phyloP scores from a whole-genome alignment of 2,329 filamentous ascomycete genomes.

The Pyrenophora seminiperda region DNA sequence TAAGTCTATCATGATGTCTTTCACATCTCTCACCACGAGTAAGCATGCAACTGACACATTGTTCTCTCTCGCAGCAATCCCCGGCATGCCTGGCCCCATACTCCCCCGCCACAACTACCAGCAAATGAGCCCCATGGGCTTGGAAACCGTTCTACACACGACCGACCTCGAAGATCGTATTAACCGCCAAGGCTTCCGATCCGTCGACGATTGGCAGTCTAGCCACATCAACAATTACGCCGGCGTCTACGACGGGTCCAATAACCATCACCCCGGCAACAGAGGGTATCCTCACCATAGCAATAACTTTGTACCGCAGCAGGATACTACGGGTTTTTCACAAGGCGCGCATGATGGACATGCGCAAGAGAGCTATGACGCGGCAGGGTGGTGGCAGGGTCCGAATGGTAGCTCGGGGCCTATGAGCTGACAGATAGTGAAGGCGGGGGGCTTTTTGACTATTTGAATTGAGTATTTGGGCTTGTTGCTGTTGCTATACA shows the following conservation, averaged over 20 bases:
- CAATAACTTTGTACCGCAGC: conserved; percentile 1
- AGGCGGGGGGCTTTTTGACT: no score
- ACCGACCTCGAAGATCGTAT: conserved; percentile 41
- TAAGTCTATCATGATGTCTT: not conserved
- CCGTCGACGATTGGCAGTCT: conserved; percentile 32
- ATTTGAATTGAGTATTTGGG: no score
- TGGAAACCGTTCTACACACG: conserved; percentile 40
- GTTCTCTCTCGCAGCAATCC: conserved; percentile 39
- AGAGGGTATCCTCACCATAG: conserved; percentile 8
- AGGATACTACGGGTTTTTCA: conserved; percentile 1
- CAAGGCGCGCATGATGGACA: conserved; percentile 4
- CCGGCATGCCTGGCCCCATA: conserved; percentile 48
- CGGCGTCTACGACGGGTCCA: conserved; percentile 9
- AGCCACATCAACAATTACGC: conserved; percentile 23
- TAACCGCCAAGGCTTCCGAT: conserved; percentile 44
- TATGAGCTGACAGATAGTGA: conserved; percentile 15
- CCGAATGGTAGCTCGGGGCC: conserved; percentile 4
- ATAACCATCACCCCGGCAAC: conserved; percentile 3
- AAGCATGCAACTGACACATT: no score
- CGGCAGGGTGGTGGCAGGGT: conserved; percentile 15
- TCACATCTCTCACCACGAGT: no score
- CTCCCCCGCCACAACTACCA: conserved; percentile 34
- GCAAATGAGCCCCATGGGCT: conserved; percentile 42
- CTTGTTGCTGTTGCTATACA: no score
- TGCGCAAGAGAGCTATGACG: conserved; percentile 7